Evolutionary conservation across 306 rosid genomes (phyloP).

Genomic region (Pyrus betulifolia): DNA sequence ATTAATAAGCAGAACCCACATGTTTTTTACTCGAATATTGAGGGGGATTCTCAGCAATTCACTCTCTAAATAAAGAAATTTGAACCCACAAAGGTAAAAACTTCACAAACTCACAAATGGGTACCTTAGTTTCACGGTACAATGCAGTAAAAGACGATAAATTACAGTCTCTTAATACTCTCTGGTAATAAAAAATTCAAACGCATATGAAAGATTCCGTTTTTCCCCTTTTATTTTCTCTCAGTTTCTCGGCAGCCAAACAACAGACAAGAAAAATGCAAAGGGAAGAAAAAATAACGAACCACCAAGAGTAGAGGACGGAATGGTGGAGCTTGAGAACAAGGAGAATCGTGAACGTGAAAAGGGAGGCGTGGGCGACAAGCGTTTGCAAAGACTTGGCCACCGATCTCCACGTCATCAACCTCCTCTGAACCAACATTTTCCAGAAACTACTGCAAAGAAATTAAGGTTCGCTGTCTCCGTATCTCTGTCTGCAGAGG

Average conservation of each 20-base stretch:
- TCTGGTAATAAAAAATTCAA: neutral
- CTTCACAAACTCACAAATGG: neutral
- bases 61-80: constrained; percentile 4
- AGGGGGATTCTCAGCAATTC: constrained; percentile 9
- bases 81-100: constrained; percentile 12
- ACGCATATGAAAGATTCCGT: neutral
- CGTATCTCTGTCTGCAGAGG: neutral
- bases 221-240: neutral
- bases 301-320: constrained; percentile 67
- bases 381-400: constrained; percentile 56
- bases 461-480: neutral
- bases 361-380: constrained; percentile 57
- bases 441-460: neutral
- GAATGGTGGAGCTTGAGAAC: constrained; percentile 58
- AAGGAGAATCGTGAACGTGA: constrained; percentile 60
- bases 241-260: constrained; percentile 14
- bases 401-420: constrained; percentile 82
- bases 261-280: neutral
- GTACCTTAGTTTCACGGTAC: constrained; percentile 7
- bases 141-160: neutral
- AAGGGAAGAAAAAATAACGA: constrained; percentile 12
- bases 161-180: neutral
- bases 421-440: constrained; percentile 56
- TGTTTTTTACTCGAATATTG: neutral
- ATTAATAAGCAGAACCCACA: neutral